Percentiles rank a stretch among this genome's conserved stretches.
Evolutionary conservation across 352 stramenopile genomes (phyloP).

Genomic region (Pythium periplocum): DNA sequence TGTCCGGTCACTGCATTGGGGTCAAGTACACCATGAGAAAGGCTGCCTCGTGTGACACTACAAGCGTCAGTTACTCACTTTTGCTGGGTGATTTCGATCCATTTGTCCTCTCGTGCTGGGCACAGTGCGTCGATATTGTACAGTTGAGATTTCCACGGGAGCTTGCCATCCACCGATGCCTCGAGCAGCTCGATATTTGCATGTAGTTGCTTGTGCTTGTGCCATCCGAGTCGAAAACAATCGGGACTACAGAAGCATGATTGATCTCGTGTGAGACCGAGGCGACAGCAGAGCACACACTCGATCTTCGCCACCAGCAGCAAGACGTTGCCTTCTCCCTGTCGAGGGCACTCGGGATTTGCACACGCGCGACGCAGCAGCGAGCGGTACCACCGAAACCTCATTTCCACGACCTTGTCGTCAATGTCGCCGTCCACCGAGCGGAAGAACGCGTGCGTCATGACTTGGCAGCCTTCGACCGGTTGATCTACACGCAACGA

Average conservation of each 20-base stretch:
- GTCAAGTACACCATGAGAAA: no score
- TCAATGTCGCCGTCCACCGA: slow-evolving; percentile 31
- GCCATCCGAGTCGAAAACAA: slow-evolving; percentile 38
- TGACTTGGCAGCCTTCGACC: slow-evolving; percentile 35
- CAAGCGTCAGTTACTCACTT: slow-evolving; percentile 9
- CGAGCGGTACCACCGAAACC: slow-evolving; percentile 38
- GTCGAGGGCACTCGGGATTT: slow-evolving; percentile 30
- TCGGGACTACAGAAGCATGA: slow-evolving; percentile 36
- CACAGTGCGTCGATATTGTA: slow-evolving; percentile 26
- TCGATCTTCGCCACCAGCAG: slow-evolving; percentile 38
- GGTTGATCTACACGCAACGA: slow-evolving; percentile 44
- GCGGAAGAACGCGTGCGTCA: slow-evolving; percentile 39
- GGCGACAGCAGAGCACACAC: slow-evolving; percentile 32
- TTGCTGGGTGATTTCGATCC: slow-evolving; percentile 27
- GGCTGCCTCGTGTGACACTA: no score
- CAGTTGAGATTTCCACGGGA: slow-evolving; percentile 29
- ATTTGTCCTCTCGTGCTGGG: slow-evolving; percentile 21
- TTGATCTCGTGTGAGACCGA: slow-evolving; percentile 31
- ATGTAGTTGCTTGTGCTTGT: slow-evolving; percentile 38
- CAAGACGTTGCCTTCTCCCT: slow-evolving; percentile 37
- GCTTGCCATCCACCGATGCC: slow-evolving; percentile 7
- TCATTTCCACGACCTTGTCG: slow-evolving; percentile 34
- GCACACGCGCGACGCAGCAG: slow-evolving; percentile 25
- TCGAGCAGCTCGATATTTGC: slow-evolving; percentile 15
- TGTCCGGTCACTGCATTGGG: background rate